A percentile compares a stretch with the other conserved stretches of the same genome.
These are phyloP conservation scores for Hypoxylon sp. DNA, from an alignment of 2,329 filamentous ascomycete species.

Conservation along the genomic window DNA sequence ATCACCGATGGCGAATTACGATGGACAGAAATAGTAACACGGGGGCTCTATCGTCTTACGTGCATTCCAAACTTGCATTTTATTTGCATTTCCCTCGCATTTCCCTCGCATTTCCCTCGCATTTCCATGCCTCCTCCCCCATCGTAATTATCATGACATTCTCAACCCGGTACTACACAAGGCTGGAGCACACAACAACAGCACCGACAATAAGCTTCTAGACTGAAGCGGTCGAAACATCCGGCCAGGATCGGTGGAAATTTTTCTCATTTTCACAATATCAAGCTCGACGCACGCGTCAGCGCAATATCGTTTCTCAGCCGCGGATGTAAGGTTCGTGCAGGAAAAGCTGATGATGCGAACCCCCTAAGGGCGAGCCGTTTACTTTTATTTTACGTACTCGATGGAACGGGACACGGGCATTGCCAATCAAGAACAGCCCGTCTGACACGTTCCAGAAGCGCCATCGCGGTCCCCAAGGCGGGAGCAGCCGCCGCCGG, in stretches of 20 bases:
- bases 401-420: conserved; percentile 36
- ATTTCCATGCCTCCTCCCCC: not conserved
- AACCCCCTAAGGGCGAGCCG: not conserved
- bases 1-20: conserved; percentile 3
- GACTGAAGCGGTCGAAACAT: conserved; percentile 5
- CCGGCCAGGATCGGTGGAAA: not conserved
- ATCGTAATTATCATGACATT: not conserved
- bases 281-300: conserved; percentile 27
- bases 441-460: conserved; percentile 11
- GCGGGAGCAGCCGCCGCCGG: conserved; percentile 35
- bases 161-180: not conserved
- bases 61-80: not conserved
- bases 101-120: not conserved
- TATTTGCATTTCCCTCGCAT: not conserved
- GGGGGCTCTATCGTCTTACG: conserved; percentile 4
- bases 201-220: conserved; percentile 14
- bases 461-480: conserved; percentile 12
- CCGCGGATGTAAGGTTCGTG: not conserved
- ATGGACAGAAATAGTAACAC: conserved; percentile 21
- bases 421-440: conserved; percentile 4
- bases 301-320: conserved; percentile 35
- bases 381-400: conserved; percentile 44
- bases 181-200: not conserved
- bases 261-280: not conserved
- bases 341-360: not conserved